Conservation (phyloP, 768 basidiomycete genomes). For the Agrocybe chaxingu region DNA sequence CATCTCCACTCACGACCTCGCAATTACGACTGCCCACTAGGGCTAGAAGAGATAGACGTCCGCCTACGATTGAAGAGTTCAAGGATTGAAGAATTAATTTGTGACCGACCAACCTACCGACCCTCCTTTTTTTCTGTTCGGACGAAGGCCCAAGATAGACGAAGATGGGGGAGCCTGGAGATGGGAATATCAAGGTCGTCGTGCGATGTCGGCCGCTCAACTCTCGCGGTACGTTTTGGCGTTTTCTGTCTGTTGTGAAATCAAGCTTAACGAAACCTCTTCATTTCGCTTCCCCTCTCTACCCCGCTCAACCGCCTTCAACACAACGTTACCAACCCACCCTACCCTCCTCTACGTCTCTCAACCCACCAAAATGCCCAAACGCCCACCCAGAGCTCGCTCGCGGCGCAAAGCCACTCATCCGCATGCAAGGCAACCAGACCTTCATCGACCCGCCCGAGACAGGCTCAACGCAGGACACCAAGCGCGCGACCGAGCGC, state of each 20-base stretch:
- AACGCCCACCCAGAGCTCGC: slow-evolving; percentile 64
- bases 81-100: no score
- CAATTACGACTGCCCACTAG: no score
- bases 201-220: slow-evolving; percentile 97
- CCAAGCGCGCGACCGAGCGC: slow-evolving; percentile 84
- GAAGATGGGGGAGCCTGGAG: slow-evolving; percentile 72
- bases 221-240: slow-evolving; percentile 66
- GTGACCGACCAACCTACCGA: no score
- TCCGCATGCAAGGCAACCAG: slow-evolving; percentile 93
- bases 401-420: slow-evolving; percentile 89
- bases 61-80: no score
- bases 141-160: not conserved
- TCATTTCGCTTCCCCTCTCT: not conserved
- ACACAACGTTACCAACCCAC: not conserved
- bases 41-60: no score
- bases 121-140: no score
- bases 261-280: not conserved
- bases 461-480: slow-evolving; percentile 57
- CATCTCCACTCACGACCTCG: not conserved
- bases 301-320: not conserved
- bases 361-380: not conserved
- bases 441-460: slow-evolving; percentile 93
- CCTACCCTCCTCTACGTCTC: slow-evolving; percentile 1
- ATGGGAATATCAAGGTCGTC: slow-evolving; percentile 90
- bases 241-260: not conserved